Conservation (phyloP, 2,329 filamentous ascomycete genomes). For the Fusarium cyanostomum region DNA sequence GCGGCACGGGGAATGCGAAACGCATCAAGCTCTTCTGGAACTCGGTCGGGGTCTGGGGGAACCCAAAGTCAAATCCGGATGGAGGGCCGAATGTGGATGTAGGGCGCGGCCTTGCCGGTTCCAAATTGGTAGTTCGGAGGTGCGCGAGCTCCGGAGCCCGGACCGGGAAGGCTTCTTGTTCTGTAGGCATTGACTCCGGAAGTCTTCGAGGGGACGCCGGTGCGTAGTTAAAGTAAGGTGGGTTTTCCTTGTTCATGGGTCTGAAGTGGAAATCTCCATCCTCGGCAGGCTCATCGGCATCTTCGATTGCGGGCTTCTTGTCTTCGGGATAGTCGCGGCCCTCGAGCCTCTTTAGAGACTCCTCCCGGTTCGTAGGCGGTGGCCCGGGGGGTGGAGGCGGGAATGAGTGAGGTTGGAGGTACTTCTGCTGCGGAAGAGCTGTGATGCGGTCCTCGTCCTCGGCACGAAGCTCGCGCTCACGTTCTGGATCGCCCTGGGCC, state of each 20-base stretch:
- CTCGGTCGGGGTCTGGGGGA: conserved; percentile 83
- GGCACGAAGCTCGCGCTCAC: conserved; percentile 79
- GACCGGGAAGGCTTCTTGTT: conserved; percentile 44
- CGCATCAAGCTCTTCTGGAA: conserved; percentile 92
- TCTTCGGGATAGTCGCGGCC: conserved; percentile 59
- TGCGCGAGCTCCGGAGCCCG: conserved; percentile 66
- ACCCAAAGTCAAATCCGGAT: conserved; percentile 79
- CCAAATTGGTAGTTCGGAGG: conserved; percentile 57
- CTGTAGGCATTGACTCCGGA: conserved; percentile 24
- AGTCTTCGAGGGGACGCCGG: conserved; percentile 56
- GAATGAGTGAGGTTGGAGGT: conserved; percentile 64
- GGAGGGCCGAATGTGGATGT: conserved; percentile 68
- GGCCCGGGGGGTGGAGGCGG: conserved; percentile 45
- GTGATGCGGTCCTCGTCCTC: conserved; percentile 89
- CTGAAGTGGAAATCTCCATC: conserved; percentile 66
- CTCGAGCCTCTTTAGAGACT: conserved; percentile 60
- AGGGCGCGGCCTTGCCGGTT: conserved; percentile 51
- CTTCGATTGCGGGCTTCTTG: conserved; percentile 46
- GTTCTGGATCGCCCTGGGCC: conserved; percentile 79
- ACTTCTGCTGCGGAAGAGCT: conserved; percentile 76
- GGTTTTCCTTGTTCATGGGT: conserved; percentile 58
- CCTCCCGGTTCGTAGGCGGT: conserved; percentile 51
- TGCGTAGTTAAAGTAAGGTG: conserved; percentile 68
- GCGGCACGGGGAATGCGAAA: conserved; percentile 80
- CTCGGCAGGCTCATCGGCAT: conserved; percentile 37